Evolutionary conservation across 176 grass and related monocot species (phyloP).

Genomic region (Stipa capillata): DNA sequence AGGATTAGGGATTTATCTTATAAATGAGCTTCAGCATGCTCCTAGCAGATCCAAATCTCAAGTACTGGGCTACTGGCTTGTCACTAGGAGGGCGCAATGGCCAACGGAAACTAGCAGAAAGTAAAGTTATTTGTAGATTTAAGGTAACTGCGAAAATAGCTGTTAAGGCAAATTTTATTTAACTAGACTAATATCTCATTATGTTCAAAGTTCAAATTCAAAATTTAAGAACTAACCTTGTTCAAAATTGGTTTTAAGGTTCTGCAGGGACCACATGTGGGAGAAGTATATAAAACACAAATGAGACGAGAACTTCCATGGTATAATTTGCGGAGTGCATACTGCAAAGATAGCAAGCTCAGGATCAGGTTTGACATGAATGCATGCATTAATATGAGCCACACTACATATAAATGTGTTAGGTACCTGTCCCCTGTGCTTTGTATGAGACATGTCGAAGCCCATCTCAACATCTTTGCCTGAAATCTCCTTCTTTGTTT

Average conservation of each 20-base stretch:
- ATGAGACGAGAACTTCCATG: conserved; percentile 84
- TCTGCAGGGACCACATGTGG: conserved; percentile 97
- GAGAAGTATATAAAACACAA: conserved; percentile 93
- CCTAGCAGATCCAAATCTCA: background rate
- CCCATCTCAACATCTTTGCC: conserved; percentile 84
- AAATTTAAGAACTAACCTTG: conserved; percentile 64
- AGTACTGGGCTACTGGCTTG: background rate
- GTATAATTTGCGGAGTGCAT: conserved; percentile 89
- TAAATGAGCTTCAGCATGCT: background rate
- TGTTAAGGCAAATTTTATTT: background rate
- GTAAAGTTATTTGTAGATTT: background rate
- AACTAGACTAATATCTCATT: background rate
- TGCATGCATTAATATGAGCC: background rate
- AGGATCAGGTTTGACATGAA: conserved; percentile 23
- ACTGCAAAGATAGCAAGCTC: conserved; percentile 50
- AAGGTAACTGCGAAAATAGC: background rate
- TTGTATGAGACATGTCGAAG: conserved; percentile 80
- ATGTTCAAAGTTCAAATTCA: background rate
- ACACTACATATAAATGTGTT: background rate
- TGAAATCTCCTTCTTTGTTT: conserved; percentile 65
- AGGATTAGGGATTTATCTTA: background rate
- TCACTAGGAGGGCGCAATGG: background rate
- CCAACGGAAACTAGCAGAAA: background rate
- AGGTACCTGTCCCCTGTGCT: conserved; percentile 86
- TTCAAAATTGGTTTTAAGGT: conserved; percentile 95